Percentiles rank a stretch among this genome's conserved stretches.
Conservation (phyloP, 1,139 yeast genomes). For the Taiozyma onychis region DNA sequence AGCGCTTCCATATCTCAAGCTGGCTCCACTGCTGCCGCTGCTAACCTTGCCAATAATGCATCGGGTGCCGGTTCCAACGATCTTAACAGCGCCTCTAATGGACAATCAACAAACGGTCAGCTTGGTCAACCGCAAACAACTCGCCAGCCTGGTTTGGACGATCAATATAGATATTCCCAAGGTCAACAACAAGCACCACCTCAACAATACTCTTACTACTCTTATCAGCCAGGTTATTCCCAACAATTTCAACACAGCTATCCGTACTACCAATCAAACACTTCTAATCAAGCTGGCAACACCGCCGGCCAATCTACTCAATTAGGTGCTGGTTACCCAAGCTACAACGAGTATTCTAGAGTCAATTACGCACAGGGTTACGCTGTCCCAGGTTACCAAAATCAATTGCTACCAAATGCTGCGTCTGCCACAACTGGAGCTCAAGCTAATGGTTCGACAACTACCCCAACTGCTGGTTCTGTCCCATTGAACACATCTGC, state of each 20-base stretch:
- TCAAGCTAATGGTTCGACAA: constrained; percentile 2
- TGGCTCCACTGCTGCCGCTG: background rate
- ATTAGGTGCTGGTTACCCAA: constrained; percentile 11
- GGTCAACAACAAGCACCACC: constrained; percentile 15
- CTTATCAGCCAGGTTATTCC: constrained; percentile 11
- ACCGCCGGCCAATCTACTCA: constrained; percentile 1
- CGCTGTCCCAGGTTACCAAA: constrained; percentile 20
- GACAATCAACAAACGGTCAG: constrained; percentile 1
- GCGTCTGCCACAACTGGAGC: constrained; percentile 9
- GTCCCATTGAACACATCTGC: constrained; percentile 9
- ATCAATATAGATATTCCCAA: constrained; percentile 7
- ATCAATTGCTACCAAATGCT: constrained; percentile 12
- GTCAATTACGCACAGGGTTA: constrained; percentile 23
- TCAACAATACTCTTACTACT: constrained; percentile 13
- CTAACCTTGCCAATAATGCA: background rate
- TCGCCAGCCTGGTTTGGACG: constrained; percentile 3
- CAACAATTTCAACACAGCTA: constrained; percentile 18
- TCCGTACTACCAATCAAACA: constrained; percentile 18
- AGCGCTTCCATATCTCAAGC: background rate
- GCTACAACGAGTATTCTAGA: constrained; percentile 21
- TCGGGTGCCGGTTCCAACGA: background rate
- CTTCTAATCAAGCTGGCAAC: constrained; percentile 4
- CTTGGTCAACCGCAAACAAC: background rate
- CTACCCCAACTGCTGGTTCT: constrained; percentile 10
- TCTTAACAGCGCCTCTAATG: constrained; percentile 1